Conservation (phyloP, 306 rosid species). For the Castanea crenata region DNA sequence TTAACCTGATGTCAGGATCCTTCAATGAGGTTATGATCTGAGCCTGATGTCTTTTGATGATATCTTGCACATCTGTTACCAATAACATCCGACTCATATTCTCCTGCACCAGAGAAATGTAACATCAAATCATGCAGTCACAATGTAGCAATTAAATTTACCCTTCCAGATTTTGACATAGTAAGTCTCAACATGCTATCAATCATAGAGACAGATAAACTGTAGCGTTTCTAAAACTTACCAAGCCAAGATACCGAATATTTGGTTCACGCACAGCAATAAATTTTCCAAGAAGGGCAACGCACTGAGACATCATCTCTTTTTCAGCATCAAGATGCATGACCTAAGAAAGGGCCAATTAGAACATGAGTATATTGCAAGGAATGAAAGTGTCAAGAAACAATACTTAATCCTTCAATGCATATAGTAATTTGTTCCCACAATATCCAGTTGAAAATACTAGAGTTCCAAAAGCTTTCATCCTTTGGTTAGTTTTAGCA, state of each 20-base stretch:
- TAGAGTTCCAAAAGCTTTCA: neutral
- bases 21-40: conserved; percentile 97
- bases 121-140: conserved; percentile 22
- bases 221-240: conserved; percentile 36
- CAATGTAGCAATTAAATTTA: conserved; percentile 16
- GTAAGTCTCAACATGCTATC: neutral
- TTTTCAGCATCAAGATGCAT: conserved; percentile 99
- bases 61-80: conserved; percentile 99
- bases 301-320: conserved; percentile 99
- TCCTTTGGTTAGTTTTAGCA: neutral
- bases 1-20: conserved; percentile 99
- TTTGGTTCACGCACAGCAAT: conserved; percentile 99
- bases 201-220: neutral
- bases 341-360: conserved; percentile 58
- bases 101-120: conserved; percentile 64
- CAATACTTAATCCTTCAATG: neutral
- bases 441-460: neutral
- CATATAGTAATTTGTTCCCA: neutral
- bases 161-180: conserved; percentile 11
- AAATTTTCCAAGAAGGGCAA: conserved; percentile 97
- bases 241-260: conserved; percentile 98
- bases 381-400: neutral
- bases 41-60: conserved; percentile 96
- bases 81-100: conserved; percentile 97
- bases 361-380: neutral